Conservation (phyloP, 2,329 filamentous ascomycete species). For the Nemania sp. region DNA sequence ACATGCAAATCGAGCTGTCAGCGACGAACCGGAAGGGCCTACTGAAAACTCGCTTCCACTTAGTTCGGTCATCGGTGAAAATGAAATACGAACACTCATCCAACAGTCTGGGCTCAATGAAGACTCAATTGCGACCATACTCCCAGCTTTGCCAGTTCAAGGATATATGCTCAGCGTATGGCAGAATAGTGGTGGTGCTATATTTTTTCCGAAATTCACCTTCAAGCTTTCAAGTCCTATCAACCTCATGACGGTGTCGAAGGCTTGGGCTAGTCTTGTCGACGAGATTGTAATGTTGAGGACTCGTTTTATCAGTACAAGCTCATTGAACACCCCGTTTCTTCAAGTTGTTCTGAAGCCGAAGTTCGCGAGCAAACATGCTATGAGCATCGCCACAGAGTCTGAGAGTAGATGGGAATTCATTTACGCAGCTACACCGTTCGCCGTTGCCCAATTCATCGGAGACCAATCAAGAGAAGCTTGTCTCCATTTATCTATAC, state of each 20-base stretch:
- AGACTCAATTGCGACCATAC: slow-evolving; percentile 56
- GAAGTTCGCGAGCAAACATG: slow-evolving; percentile 40
- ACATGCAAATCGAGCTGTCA: slow-evolving; percentile 29
- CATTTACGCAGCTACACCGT: slow-evolving; percentile 31
- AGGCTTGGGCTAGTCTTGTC: slow-evolving; percentile 66
- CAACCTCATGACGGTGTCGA: slow-evolving; percentile 48
- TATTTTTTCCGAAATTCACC: slow-evolving; percentile 76
- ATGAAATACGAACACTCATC: slow-evolving; percentile 49
- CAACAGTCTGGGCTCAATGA: slow-evolving; percentile 45
- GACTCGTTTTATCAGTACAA: slow-evolving; percentile 65
- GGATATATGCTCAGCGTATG: slow-evolving; percentile 79
- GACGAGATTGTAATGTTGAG: slow-evolving; percentile 66
- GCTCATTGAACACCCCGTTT: slow-evolving; percentile 53
- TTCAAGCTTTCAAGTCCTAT: slow-evolving; percentile 56
- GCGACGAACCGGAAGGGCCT: background rate
- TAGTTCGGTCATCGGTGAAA: slow-evolving; percentile 39
- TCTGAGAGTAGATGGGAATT: slow-evolving; percentile 32
- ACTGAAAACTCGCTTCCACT: background rate
- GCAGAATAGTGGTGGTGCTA: slow-evolving; percentile 66
- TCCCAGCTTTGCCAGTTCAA: slow-evolving; percentile 79
- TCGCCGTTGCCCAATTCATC: slow-evolving; percentile 34
- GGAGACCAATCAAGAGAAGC: slow-evolving; percentile 31
- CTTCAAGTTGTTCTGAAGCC: slow-evolving; percentile 64
- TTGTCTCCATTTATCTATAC: slow-evolving; percentile 63
- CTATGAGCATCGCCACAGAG: slow-evolving; percentile 12